Percentiles rank a stretch among this genome's conserved stretches.
Evolutionary conservation across 75 land plant genomes (phyloP).

Genomic region (Selaginella tamariscina): DNA sequence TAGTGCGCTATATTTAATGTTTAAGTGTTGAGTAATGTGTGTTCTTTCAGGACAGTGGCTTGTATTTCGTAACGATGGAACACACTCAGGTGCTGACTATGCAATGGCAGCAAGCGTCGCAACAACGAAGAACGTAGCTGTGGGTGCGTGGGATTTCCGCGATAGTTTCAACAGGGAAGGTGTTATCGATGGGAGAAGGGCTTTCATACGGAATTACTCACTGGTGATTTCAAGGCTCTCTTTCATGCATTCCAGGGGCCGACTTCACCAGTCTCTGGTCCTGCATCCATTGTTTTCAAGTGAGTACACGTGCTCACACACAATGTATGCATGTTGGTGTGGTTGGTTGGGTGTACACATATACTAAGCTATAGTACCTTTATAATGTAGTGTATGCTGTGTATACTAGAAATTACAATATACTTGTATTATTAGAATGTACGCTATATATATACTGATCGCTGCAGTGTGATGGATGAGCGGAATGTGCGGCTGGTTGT

Average conservation of each 20-base stretch:
- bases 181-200: slow-evolving; percentile 36
- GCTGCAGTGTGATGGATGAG: slow-evolving; percentile 58
- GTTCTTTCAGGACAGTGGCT: slow-evolving; percentile 63
- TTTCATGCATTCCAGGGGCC: slow-evolving; percentile 75
- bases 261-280: slow-evolving; percentile 97
- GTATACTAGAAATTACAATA: no score
- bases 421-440: no score
- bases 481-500: slow-evolving; percentile 48
- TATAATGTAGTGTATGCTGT: no score
- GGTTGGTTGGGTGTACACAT: not conserved
- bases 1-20: not conserved
- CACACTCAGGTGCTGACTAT: slow-evolving; percentile 76
- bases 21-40: no score
- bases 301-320: slow-evolving; percentile 23
- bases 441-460: no score
- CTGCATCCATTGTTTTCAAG: slow-evolving; percentile 91
- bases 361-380: not conserved
- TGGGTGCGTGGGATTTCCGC: slow-evolving; percentile 46
- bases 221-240: slow-evolving; percentile 71
- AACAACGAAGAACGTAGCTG: slow-evolving; percentile 33
- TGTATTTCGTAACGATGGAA: slow-evolving; percentile 81
- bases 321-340: not conserved
- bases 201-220: slow-evolving; percentile 53
- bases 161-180: slow-evolving; percentile 43
- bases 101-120: slow-evolving; percentile 60